Evolutionary conservation across 345 rosid species (phyloP).

Genomic region (Lepidium aucheri): DNA sequence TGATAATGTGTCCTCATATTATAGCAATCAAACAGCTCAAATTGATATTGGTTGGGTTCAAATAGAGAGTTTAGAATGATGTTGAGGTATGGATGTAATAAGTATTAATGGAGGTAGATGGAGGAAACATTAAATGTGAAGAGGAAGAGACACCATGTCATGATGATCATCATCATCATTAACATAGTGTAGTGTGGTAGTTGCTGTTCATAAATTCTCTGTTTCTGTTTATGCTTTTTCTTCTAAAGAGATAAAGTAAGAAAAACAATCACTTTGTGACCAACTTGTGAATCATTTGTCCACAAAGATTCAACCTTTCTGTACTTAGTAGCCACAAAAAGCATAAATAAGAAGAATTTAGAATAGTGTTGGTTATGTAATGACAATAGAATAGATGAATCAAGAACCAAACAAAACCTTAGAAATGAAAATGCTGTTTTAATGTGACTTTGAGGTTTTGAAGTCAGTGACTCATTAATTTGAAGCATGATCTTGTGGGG

Average conservation of each 20-base stretch:
- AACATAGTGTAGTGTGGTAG: conserved; percentile 23
- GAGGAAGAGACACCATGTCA: conserved; percentile 15
- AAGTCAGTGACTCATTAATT: conserved; percentile 11
- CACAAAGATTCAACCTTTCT: not conserved
- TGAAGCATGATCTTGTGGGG: conserved; percentile 20
- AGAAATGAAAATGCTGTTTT: conserved; percentile 6
- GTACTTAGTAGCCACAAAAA: conserved; percentile 7
- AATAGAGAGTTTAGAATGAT: conserved; percentile 1
- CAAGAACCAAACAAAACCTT: not conserved
- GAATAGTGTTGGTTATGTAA: not conserved
- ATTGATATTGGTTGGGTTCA: not conserved
- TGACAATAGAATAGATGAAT: conserved; percentile 1
- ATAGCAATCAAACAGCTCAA: conserved; percentile 5
- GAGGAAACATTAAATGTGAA: conserved; percentile 14
- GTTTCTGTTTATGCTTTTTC: conserved; percentile 8
- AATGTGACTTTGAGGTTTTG: conserved; percentile 12
- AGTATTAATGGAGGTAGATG: conserved; percentile 26
- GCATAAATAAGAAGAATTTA: conserved; percentile 6
- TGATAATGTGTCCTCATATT: conserved; percentile 6
- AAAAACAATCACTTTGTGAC: conserved; percentile 14
- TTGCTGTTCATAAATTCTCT: conserved; percentile 11
- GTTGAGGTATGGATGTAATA: conserved; percentile 22
- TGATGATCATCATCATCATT: conserved; percentile 23
- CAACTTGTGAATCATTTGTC: not conserved
- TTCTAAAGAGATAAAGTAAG: not conserved